A percentile compares a stretch with the other conserved stretches of the same genome.
phyloP scores from a whole-genome alignment of 495 filamentous ascomycete genomes.

The Lasiosphaeris hirsuta region DNA sequence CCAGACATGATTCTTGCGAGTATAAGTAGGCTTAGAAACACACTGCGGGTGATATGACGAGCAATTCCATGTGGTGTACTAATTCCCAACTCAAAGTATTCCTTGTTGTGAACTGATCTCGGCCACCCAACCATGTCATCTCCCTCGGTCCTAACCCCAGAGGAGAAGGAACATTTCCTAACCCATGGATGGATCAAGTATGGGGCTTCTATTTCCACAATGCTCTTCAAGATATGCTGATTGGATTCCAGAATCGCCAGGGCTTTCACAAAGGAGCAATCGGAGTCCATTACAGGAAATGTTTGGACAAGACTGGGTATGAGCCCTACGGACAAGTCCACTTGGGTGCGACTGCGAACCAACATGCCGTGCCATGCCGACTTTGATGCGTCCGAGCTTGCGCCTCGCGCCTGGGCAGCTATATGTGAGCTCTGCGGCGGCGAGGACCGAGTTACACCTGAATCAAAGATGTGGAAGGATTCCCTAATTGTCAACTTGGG shows the following conservation, averaged over 20 bases:
- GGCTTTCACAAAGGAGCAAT: constrained; percentile 59
- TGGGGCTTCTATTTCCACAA: not conserved
- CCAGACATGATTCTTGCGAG: no score
- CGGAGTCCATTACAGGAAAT: constrained; percentile 52
- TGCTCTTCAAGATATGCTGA: constrained; percentile 1
- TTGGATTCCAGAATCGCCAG: constrained; percentile 22
- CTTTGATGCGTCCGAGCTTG: constrained; percentile 55
- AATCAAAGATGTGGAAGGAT: constrained; percentile 61
- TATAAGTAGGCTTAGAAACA: no score
- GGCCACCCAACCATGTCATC: constrained; percentile 26
- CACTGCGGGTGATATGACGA: no score
- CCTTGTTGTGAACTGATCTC: no score
- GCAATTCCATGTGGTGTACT: no score
- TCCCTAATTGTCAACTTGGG: constrained; percentile 73
- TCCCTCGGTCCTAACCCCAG: constrained; percentile 49
- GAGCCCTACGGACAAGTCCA: constrained; percentile 62
- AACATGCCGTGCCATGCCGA: constrained; percentile 62
- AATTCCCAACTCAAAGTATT: no score
- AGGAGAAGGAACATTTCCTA: constrained; percentile 64
- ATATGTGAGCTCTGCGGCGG: constrained; percentile 71
- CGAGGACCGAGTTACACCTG: constrained; percentile 51
- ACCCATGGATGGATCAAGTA: constrained; percentile 61
- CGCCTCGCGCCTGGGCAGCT: constrained; percentile 65
- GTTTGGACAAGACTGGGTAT: constrained; percentile 70
- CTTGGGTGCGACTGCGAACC: constrained; percentile 58